Evolutionary conservation across 2,329 filamentous ascomycete species (phyloP).

Genomic region (Arthrobotrys conoides): DNA sequence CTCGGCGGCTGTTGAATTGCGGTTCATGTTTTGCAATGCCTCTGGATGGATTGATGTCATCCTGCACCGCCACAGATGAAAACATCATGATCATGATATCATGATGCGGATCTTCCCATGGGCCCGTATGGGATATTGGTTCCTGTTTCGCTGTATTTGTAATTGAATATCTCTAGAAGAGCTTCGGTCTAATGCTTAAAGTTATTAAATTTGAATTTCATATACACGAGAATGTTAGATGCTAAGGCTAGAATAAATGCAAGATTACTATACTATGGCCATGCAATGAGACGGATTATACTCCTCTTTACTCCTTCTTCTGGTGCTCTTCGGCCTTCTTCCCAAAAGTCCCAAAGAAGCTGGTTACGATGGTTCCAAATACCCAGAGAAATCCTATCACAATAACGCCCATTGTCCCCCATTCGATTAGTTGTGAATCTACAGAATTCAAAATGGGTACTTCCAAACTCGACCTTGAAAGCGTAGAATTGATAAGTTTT

Average conservation of each 20-base stretch:
- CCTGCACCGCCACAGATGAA: background rate
- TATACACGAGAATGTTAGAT: background rate
- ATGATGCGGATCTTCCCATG: too few species aligned
- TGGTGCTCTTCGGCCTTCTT: slow-evolving; percentile 37
- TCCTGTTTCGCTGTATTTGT: too few species aligned
- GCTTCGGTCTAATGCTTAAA: background rate
- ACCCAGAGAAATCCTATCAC: slow-evolving; percentile 62
- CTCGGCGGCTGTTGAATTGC: background rate
- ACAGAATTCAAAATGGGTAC: slow-evolving; percentile 62
- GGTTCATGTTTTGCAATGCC: background rate
- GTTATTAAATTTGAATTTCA: background rate
- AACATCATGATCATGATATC: background rate
- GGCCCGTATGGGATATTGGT: background rate
- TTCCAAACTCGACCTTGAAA: slow-evolving; percentile 49
- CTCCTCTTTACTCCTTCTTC: slow-evolving; percentile 38
- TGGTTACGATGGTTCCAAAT: slow-evolving; percentile 50
- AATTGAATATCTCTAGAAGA: background rate
- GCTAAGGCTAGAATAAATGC: background rate
- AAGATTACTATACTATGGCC: too few species aligned
- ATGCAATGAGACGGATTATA: background rate
- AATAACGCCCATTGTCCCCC: slow-evolving; percentile 62
- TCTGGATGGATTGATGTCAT: background rate
- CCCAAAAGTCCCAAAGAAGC: slow-evolving; percentile 22
- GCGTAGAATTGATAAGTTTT: slow-evolving; percentile 50
- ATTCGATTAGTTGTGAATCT: slow-evolving; percentile 60